Conservation (phyloP, 768 basidiomycete genomes). For the Macrocybe gigantea region DNA sequence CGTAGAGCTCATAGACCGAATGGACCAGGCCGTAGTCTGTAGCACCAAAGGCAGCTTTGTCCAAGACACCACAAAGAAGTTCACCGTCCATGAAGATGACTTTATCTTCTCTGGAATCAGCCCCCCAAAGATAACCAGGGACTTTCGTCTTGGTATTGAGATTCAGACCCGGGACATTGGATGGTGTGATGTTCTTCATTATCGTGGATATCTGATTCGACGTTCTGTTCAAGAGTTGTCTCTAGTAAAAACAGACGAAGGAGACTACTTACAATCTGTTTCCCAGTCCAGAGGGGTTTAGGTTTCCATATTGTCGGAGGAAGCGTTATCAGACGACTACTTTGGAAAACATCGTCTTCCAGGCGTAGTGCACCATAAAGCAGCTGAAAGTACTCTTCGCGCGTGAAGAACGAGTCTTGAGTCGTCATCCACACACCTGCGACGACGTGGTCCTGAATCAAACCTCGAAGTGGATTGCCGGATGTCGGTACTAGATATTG, state of each 20-base stretch:
- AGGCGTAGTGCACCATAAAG: conserved; percentile 91
- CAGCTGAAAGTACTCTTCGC: conserved; percentile 94
- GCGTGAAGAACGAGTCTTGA: conserved; percentile 89
- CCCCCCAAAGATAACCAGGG: conserved; percentile 79
- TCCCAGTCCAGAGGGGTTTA: conserved; percentile 90
- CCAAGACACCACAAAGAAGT: conserved; percentile 87
- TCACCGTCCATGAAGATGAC: conserved; percentile 92
- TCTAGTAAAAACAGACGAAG: background rate
- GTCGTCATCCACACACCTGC: conserved; percentile 99
- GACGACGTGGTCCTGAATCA: conserved; percentile 98
- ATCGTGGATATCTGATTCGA: conserved; percentile 81
- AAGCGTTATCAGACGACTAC: conserved; percentile 67
- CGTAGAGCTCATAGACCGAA: conserved; percentile 94
- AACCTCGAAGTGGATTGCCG: conserved; percentile 92
- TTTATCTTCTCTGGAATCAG: conserved; percentile 75
- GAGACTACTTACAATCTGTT: conserved; percentile 75
- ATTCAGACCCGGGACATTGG: conserved; percentile 74
- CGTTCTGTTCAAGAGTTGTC: background rate
- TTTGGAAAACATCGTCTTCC: conserved; percentile 63
- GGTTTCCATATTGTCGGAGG: conserved; percentile 95
- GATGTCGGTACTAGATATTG: conserved; percentile 99
- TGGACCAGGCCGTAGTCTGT: conserved; percentile 95
- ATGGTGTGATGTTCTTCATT: conserved; percentile 85
- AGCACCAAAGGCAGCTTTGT: conserved; percentile 97
- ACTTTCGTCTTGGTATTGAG: conserved; percentile 86